Evolutionary conservation across 306 rosid genomes (phyloP).

Genomic region (Echinosophora koreensis): DNA sequence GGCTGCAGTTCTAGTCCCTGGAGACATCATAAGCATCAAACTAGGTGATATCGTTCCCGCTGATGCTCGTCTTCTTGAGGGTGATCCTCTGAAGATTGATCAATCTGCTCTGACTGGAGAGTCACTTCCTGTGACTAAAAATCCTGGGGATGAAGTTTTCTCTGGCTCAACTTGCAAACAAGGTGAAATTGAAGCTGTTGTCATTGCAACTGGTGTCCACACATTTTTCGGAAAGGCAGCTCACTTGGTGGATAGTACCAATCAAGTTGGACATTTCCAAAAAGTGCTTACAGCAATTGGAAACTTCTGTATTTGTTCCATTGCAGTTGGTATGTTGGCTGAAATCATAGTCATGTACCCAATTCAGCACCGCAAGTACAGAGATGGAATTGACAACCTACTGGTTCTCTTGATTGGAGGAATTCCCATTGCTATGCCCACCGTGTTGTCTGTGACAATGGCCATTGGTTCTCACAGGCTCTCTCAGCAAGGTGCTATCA

Average conservation of each 20-base stretch:
- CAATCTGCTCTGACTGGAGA: conserved; percentile 99
- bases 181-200: conserved; percentile 97
- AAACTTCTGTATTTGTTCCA: conserved; percentile 95
- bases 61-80: conserved; percentile 99
- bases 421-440: conserved; percentile 99
- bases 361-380: conserved; percentile 83
- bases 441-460: conserved; percentile 98
- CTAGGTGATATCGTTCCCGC: conserved; percentile 97
- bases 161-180: conserved; percentile 99
- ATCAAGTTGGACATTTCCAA: conserved; percentile 99
- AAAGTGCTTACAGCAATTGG: conserved; percentile 94
- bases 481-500: conserved; percentile 97
- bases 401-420: conserved; percentile 98
- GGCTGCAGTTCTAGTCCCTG: conserved; percentile 94
- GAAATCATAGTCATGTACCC: conserved; percentile 98
- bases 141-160: conserved; percentile 95
- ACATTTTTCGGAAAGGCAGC: conserved; percentile 99
- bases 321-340: conserved; percentile 87
- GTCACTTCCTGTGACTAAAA: conserved; percentile 91
- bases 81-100: conserved; percentile 92
- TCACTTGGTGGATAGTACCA: conserved; percentile 95
- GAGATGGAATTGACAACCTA: conserved; percentile 94
- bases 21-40: conserved; percentile 92
- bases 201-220: conserved; percentile 98
- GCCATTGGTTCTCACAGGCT: conserved; percentile 99